A percentile compares a stretch with the other conserved stretches of the same genome.
These are phyloP conservation scores for Hemerocallis citrina DNA, from an alignment of 106 monocot genomes.

Conservation along the genomic window DNA sequence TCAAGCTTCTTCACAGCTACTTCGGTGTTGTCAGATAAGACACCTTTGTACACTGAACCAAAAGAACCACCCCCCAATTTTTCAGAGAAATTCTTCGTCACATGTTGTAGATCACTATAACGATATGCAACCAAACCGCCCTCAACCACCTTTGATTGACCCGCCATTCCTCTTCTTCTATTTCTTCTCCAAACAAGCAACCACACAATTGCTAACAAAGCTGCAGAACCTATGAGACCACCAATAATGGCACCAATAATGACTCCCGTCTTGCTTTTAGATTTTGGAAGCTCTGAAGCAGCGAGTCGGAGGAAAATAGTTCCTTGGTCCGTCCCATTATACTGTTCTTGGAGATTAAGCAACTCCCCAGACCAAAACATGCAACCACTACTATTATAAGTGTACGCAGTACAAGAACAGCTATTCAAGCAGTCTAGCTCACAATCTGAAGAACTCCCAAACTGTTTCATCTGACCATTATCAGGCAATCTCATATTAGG, in stretches of 20 bases:
- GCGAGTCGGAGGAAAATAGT: slow-evolving; percentile 7
- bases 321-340: background rate
- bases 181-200: background rate
- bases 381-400: slow-evolving; percentile 8
- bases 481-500: slow-evolving; percentile 6
- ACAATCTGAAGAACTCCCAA: background rate
- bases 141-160: background rate
- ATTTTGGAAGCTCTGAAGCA: background rate
- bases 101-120: slow-evolving; percentile 2
- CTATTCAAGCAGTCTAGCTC: slow-evolving; percentile 2
- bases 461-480: background rate
- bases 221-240: slow-evolving; percentile 1
- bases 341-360: slow-evolving; percentile 21
- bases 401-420: slow-evolving; percentile 27
- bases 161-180: too few species aligned
- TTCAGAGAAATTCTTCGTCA: slow-evolving; percentile 15
- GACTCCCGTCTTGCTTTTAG: background rate
- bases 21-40: slow-evolving; percentile 5
- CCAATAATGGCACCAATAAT: background rate
- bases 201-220: background rate
- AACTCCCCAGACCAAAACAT: slow-evolving; percentile 17
- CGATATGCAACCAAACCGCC: background rate
- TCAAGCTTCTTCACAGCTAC: slow-evolving; percentile 2
- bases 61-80: slow-evolving; percentile 21
- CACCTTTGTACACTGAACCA: slow-evolving; percentile 22